Percentiles rank a stretch among this genome's conserved stretches.
phyloP scores from a whole-genome alignment of 1,284 basidiomycete species.

The Ceratobasidium sp. region DNA sequence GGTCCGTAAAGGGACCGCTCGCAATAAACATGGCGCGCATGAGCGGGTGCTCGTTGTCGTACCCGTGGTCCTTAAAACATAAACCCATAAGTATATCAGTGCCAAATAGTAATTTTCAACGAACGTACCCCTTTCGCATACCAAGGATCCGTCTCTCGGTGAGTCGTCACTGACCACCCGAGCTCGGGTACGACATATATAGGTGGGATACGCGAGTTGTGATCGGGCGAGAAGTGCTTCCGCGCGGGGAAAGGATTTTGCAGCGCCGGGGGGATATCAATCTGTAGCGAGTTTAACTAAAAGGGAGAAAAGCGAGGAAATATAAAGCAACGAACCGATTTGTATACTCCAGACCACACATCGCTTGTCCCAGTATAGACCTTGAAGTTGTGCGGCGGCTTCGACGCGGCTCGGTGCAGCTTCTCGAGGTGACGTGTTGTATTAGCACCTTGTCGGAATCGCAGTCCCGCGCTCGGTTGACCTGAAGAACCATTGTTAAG shows the following conservation, averaged over 20 bases:
- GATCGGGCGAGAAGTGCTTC: slow-evolving; percentile 78
- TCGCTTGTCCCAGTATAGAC: slow-evolving; percentile 75
- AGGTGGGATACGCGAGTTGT: slow-evolving; percentile 78
- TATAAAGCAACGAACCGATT: slow-evolving; percentile 1
- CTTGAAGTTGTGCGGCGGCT: slow-evolving; percentile 72
- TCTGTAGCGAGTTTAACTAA: not conserved
- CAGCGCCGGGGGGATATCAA: slow-evolving; percentile 27
- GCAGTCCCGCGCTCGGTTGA: slow-evolving; percentile 87
- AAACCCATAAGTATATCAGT: not conserved
- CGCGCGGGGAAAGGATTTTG: slow-evolving; percentile 65
- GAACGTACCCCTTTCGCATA: slow-evolving; percentile 77
- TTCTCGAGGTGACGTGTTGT: slow-evolving; percentile 66
- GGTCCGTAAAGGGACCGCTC: slow-evolving; percentile 81
- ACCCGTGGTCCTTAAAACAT: slow-evolving; percentile 76
- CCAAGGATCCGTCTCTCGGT: slow-evolving; percentile 61
- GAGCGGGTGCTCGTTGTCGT: slow-evolving; percentile 78
- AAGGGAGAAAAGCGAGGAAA: not conserved
- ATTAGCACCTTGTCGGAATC: slow-evolving; percentile 74
- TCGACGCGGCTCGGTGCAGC: slow-evolving; percentile 65
- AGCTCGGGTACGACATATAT: slow-evolving; percentile 86
- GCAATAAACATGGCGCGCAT: slow-evolving; percentile 94
- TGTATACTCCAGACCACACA: slow-evolving; percentile 11
- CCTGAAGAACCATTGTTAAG: slow-evolving; percentile 58
- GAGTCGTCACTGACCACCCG: slow-evolving; percentile 76
- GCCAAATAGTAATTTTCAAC: slow-evolving; percentile 5